Evolutionary conservation across 129 eudicot species (phyloP).

Genomic region (Oenanthe sinensis): DNA sequence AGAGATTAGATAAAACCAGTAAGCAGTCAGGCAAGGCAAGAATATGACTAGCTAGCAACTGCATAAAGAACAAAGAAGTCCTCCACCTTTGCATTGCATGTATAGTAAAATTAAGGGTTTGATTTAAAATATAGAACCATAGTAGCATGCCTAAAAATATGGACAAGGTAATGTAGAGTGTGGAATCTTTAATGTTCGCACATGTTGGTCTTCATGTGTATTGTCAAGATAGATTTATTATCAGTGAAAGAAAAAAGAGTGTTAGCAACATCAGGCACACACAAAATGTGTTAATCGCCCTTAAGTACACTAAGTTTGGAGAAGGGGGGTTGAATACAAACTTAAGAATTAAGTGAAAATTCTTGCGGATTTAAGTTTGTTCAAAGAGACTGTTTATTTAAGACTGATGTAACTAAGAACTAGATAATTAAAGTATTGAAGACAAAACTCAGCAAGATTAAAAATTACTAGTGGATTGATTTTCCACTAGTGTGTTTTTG

Average conservation of each 20-base stretch:
- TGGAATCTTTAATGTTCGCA: not conserved
- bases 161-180: not conserved
- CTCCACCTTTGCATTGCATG: not conserved
- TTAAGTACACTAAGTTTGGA: too few relatives aligned
- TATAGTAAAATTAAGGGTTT: not conserved
- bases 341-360: too few relatives aligned
- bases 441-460: too few relatives aligned
- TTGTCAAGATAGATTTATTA: not conserved
- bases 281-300: too few relatives aligned
- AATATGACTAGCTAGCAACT: slow-evolving; percentile 9
- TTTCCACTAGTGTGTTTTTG: too few relatives aligned
- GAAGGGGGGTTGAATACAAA: too few relatives aligned
- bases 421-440: too few relatives aligned
- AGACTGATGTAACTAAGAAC: too few relatives aligned
- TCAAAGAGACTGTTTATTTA: too few relatives aligned
- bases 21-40: not conserved
- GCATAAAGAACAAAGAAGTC: not conserved
- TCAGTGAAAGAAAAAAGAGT: not conserved
- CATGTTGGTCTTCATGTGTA: not conserved
- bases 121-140: not conserved
- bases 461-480: too few relatives aligned
- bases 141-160: not conserved
- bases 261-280: not conserved
- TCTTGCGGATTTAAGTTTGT: too few relatives aligned
- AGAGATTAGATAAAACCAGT: not conserved